Percentiles rank a stretch among this genome's conserved stretches.
phyloP scores from a whole-genome alignment of 495 filamentous ascomycete species.

The Aspergillus ostianus region DNA sequence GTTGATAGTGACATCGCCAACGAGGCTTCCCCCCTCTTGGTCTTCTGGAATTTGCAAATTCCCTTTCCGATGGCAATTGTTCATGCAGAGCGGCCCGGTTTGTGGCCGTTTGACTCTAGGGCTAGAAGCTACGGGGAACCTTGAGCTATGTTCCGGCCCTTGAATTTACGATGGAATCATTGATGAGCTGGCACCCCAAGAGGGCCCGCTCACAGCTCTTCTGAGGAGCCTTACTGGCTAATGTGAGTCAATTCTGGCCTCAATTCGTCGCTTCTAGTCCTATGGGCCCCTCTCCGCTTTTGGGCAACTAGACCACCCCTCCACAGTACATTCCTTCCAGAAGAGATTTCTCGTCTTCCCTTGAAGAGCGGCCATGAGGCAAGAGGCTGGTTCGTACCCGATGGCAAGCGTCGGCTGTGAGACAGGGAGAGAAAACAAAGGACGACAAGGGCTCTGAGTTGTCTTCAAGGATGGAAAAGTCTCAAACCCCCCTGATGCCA shows the following conservation, averaged over 20 bases:
- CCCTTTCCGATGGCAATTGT: constrained; percentile 16
- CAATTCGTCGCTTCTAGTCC: constrained; percentile 24
- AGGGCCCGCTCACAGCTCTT: constrained; percentile 22
- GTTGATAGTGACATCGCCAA: constrained; percentile 7
- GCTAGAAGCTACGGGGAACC: constrained; percentile 12
- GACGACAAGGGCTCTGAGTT: constrained; percentile 33
- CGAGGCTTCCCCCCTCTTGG: constrained; percentile 2
- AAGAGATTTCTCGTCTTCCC: constrained; percentile 12
- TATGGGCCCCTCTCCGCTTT: constrained; percentile 30
- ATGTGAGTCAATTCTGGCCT: constrained; percentile 17
- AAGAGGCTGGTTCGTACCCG: constrained; percentile 25
- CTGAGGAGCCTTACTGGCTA: constrained; percentile 18
- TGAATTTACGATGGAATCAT: constrained; percentile 17
- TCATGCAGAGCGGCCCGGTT: constrained; percentile 42
- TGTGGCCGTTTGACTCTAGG: constrained; percentile 20
- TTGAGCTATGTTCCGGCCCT: constrained; percentile 2
- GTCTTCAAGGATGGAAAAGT: constrained; percentile 23
- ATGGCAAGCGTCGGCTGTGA: constrained; percentile 13
- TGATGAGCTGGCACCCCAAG: constrained; percentile 37
- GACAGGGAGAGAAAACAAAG: constrained; percentile 8
- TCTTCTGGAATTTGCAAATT: constrained; percentile 18
- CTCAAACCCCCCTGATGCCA: not conserved
- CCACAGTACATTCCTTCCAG: constrained; percentile 20
- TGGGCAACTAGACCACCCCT: constrained; percentile 27
- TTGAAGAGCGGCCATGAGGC: constrained; percentile 24